Base-by-base conservation (phyloP, 192 early-diverging fungal species). In the Dispira simplex region DNA sequence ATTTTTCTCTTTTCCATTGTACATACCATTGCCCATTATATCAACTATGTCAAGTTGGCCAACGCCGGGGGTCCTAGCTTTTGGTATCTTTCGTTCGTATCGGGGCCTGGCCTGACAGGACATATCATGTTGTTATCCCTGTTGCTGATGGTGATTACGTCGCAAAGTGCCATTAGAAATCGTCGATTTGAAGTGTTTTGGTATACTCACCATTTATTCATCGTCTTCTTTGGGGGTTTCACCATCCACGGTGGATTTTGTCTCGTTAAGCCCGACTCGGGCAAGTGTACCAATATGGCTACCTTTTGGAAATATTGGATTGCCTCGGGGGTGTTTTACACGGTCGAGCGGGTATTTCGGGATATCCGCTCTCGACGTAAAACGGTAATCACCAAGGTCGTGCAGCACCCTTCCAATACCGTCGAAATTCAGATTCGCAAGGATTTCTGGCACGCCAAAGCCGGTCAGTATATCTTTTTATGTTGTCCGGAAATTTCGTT, bases 191-290 rank as follows among this genome's bases (percentile, higher is more conserved):
- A 92, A 68, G 70, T 81, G 47, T 92, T 92, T 68, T 92, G 89
- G 89, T 90, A 89, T 70, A 81, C 86, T 45, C 89, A 92, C 66
- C 89, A 92, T 65, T 75, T 92, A 32, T 91, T 91, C 71, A 79
- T 91, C 59, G 73, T 90, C 53, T 91, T 89, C 73, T 91, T 92
- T 73, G 83, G 84, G 46, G 83, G 80, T 26, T 77, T 83, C 20
- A 81, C 88, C 49, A 81, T 86, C 69, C 90, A 91, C 72, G 90
- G 90, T 10, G 79, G 81, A 1, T 92, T 91, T 71, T 92, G 90
- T 69, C 81, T 92, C 67, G 81, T 92, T 70, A 88, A 85, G 68
- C 71, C 79, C 23, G 77, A 85, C 55, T 80, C 81, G 27, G 88
- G 85, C 25, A 18, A 14, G 11, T 56, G 54, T 56, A 25, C 25